These are phyloP conservation scores for Citrus trifoliata DNA, from an alignment of 345 rosid genomes.

Conservation along the genomic window DNA sequence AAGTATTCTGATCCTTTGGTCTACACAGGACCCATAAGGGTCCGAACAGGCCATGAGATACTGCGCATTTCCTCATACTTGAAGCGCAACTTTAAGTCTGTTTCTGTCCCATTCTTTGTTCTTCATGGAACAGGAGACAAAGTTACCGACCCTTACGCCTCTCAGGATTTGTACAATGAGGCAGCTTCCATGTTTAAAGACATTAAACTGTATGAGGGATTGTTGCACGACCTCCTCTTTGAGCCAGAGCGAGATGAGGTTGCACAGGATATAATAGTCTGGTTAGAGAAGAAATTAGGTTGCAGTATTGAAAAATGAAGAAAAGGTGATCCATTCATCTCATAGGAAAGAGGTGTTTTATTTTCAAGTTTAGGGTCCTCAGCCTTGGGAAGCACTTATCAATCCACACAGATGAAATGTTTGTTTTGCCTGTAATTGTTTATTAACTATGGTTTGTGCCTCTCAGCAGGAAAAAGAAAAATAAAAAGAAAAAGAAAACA, in stretches of 20 bases:
- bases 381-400: background rate
- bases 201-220: constrained; percentile 86
- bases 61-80: constrained; percentile 72
- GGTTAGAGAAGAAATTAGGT: constrained; percentile 80
- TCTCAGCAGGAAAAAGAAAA: too few species aligned
- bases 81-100: constrained; percentile 60
- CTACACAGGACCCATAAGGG: constrained; percentile 96
- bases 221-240: constrained; percentile 89
- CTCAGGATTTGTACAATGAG: constrained; percentile 72
- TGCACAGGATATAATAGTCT: constrained; percentile 72
- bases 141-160: constrained; percentile 92
- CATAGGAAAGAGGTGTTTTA: background rate
- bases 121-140: constrained; percentile 94
- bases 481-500: background rate
- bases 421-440: background rate
- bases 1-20: constrained; percentile 94
- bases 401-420: background rate
- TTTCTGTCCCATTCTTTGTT: constrained; percentile 80
- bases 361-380: background rate
- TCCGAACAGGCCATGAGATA: constrained; percentile 94
- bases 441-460: background rate
- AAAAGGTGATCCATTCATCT: constrained; percentile 2
- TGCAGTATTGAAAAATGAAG: background rate
- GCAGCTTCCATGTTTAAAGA: constrained; percentile 81
- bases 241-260: constrained; percentile 88